Conservation (phyloP, 2,329 filamentous ascomycete genomes). For the Alternaria sp. region DNA sequence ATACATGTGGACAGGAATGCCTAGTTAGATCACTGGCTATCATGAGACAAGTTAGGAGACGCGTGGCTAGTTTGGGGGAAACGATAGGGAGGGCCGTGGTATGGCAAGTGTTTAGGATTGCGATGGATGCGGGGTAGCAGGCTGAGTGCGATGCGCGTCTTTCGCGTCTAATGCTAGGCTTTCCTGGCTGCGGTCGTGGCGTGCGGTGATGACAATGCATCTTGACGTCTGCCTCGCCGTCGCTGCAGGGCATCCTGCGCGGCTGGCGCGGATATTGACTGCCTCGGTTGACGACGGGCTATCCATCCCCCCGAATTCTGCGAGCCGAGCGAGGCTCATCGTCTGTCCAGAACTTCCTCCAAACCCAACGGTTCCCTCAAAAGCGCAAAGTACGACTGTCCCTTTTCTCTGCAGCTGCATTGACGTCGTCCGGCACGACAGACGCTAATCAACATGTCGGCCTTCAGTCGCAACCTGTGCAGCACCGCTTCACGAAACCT, state of each 20-base stretch:
- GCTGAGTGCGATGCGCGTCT: no score
- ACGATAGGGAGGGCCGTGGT: neutral
- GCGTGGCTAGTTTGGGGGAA: neutral
- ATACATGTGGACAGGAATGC: neutral
- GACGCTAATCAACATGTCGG: conserved; percentile 54
- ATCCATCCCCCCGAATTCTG: conserved; percentile 35
- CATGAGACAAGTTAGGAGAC: neutral
- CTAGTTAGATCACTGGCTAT: neutral
- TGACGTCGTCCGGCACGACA: conserved; percentile 43
- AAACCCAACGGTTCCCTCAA: conserved; percentile 31
- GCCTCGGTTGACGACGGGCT: conserved; percentile 48
- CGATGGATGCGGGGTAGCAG: no score
- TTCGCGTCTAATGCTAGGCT: neutral
- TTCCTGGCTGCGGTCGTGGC: neutral
- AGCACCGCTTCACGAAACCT: conserved; percentile 50
- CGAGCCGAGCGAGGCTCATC: conserved; percentile 36
- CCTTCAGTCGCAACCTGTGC: conserved; percentile 55
- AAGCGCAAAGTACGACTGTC: conserved; percentile 48
- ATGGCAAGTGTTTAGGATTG: neutral
- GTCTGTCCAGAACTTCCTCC: conserved; percentile 32
- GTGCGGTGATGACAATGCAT: neutral
- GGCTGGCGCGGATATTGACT: conserved; percentile 15
- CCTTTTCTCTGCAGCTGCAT: conserved; percentile 42
- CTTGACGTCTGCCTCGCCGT: neutral
- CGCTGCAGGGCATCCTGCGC: neutral